Evolutionary conservation across 441 rosid species (phyloP).

Genomic region (Jatropha multifida): DNA sequence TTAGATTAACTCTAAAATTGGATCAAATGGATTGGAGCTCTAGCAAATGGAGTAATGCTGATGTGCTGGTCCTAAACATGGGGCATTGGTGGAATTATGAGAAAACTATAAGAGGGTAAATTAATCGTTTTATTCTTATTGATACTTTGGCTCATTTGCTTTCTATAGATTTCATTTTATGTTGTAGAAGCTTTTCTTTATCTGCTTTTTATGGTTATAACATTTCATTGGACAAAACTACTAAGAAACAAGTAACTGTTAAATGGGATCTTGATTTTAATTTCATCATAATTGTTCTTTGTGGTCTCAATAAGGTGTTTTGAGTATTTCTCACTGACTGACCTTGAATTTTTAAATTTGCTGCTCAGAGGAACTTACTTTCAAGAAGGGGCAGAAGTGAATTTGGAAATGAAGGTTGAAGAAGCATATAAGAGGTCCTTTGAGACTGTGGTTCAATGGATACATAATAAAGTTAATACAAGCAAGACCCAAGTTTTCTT

Average conservation of each 20-base stretch:
- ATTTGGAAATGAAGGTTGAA: constrained; percentile 56
- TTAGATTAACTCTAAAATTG: constrained; percentile 68
- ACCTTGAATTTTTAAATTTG: constrained; percentile 5
- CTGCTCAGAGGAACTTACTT: constrained; percentile 75
- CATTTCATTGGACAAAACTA: not conserved
- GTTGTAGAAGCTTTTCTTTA: not conserved
- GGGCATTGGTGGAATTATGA: constrained; percentile 99
- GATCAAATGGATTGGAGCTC: constrained; percentile 88
- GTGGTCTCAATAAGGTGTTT: not conserved
- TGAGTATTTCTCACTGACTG: not conserved
- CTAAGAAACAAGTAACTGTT: not conserved
- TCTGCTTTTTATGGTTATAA: not conserved
- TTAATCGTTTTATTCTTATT: constrained; percentile 6
- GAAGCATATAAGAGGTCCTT: constrained; percentile 63
- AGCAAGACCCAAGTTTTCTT: constrained; percentile 80
- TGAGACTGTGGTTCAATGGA: constrained; percentile 68
- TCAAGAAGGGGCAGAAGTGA: constrained; percentile 66
- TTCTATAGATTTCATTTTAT: not conserved
- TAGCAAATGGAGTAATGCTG: constrained; percentile 66
- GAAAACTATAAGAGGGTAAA: constrained; percentile 84
- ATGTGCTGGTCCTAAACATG: constrained; percentile 70
- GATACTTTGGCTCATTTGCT: not conserved
- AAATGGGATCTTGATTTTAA: not conserved
- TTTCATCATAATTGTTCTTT: not conserved
- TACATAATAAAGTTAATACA: constrained; percentile 56